Evolutionary conservation across 164 flowering plant species (phyloP).

Genomic region (Magnolia changhungtana): DNA sequence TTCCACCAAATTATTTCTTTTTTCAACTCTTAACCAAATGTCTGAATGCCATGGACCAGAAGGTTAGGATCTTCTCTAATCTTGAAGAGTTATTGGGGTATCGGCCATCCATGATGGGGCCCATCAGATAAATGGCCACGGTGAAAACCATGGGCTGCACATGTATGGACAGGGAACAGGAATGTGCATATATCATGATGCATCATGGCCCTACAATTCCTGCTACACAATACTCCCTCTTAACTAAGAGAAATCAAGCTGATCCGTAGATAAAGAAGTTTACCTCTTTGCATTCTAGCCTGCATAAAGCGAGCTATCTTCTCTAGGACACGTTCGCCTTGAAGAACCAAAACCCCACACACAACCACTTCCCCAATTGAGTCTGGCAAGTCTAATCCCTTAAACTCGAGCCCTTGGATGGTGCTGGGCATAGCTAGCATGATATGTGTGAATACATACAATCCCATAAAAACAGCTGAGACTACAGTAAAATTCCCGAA

Average conservation of each 20-base stretch:
- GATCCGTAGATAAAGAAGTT: background rate
- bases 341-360: constrained; percentile 73
- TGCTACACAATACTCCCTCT: background rate
- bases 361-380: constrained; percentile 88
- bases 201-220: background rate
- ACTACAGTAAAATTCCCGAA: constrained; percentile 74
- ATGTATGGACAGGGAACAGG: background rate
- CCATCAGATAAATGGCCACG: background rate
- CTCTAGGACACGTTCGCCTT: constrained; percentile 61
- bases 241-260: background rate
- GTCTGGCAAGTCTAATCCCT: constrained; percentile 93
- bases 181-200: background rate
- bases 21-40: background rate
- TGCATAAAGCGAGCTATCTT: constrained; percentile 80
- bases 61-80: background rate
- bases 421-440: constrained; percentile 55
- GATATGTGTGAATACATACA: constrained; percentile 68
- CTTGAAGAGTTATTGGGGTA: background rate
- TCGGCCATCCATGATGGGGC: background rate
- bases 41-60: no score
- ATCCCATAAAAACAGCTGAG: constrained; percentile 57
- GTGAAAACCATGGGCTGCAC: background rate
- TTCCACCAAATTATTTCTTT: background rate
- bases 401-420: constrained; percentile 89
- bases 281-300: constrained; percentile 83